Evolutionary conservation across 495 filamentous ascomycete genomes (phyloP).

Genomic region (Trypethelium eluteriae): DNA sequence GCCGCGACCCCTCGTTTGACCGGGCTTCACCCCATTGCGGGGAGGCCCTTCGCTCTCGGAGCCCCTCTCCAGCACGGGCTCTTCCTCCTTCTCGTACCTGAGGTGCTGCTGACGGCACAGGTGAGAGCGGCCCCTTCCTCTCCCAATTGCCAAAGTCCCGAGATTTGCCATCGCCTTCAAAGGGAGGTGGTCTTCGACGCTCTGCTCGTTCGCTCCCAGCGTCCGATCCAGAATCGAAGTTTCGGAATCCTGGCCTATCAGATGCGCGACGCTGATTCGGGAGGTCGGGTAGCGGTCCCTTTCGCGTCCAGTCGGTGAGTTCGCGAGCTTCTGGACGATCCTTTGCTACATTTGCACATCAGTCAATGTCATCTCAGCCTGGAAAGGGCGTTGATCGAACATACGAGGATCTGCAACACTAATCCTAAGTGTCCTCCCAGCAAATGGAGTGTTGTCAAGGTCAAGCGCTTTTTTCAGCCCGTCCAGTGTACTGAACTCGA

Average conservation of each 20-base stretch:
- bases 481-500: slow-evolving; percentile 81
- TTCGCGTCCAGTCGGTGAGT: slow-evolving; percentile 77
- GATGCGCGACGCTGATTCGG: slow-evolving; percentile 46
- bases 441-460: slow-evolving; percentile 67
- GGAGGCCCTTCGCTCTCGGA: slow-evolving; percentile 57
- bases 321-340: slow-evolving; percentile 58
- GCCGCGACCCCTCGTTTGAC: slow-evolving; percentile 70
- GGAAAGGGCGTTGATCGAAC: slow-evolving; percentile 27
- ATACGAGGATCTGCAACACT: slow-evolving; percentile 82
- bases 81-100: slow-evolving; percentile 27
- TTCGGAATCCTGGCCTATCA: slow-evolving; percentile 35
- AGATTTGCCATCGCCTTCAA: slow-evolving; percentile 66
- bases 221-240: slow-evolving; percentile 38
- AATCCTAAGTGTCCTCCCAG: slow-evolving; percentile 78
- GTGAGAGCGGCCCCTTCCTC: slow-evolving; percentile 83
- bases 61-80: slow-evolving; percentile 54
- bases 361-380: neutral
- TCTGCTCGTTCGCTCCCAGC: slow-evolving; percentile 42
- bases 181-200: slow-evolving; percentile 37
- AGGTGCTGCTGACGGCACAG: slow-evolving; percentile 42
- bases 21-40: slow-evolving; percentile 84
- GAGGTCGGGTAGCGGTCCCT: slow-evolving; percentile 75
- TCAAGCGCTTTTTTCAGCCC: slow-evolving; percentile 87
- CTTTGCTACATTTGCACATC: slow-evolving; percentile 52
- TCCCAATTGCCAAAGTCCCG: slow-evolving; percentile 93